These are phyloP conservation scores for Psilocybe sp. DNA, from an alignment of 768 basidiomycete genomes.

Conservation along the genomic window DNA sequence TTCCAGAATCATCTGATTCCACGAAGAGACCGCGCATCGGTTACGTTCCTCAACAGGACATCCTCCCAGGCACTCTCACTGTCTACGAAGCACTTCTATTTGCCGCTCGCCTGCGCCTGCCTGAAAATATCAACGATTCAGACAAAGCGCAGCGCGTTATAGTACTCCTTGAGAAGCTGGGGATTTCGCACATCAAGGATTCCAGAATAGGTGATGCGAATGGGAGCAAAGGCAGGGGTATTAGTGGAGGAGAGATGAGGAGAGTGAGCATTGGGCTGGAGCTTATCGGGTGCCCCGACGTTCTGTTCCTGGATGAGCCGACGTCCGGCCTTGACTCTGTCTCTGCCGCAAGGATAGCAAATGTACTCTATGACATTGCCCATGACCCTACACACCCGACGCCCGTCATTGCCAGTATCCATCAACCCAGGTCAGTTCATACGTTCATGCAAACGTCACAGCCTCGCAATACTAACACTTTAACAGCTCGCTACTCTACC, in stretches of 20 bases:
- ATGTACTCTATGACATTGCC: conserved; percentile 73
- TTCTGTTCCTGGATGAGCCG: conserved; percentile 87
- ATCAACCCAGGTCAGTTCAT: conserved; percentile 68
- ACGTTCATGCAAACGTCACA: not conserved
- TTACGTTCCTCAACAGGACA: conserved; percentile 86
- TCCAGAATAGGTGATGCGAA: conserved; percentile 66
- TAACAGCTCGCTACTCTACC: conserved; percentile 74
- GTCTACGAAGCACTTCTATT: conserved; percentile 82
- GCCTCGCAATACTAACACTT: not conserved
- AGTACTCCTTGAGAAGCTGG: conserved; percentile 72
- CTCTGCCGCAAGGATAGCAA: conserved; percentile 78
- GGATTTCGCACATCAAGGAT: conserved; percentile 67
- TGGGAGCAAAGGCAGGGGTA: conserved; percentile 72
- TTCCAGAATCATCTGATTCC: conserved; percentile 26
- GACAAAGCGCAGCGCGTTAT: conserved; percentile 69
- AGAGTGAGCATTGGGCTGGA: conserved; percentile 90
- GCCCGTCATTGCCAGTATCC: conserved; percentile 83
- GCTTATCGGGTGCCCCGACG: conserved; percentile 79
- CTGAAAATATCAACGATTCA: conserved; percentile 61
- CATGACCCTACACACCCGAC: conserved; percentile 66
- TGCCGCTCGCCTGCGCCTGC: conserved; percentile 80
- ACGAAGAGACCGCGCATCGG: conserved; percentile 55
- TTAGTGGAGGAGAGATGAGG: conserved; percentile 90
- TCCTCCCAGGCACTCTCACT: conserved; percentile 76
- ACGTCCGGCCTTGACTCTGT: conserved; percentile 83